phyloP scores from a whole-genome alignment of 371 early-diverging fungal genomes.

The Mucor sp. region DNA sequence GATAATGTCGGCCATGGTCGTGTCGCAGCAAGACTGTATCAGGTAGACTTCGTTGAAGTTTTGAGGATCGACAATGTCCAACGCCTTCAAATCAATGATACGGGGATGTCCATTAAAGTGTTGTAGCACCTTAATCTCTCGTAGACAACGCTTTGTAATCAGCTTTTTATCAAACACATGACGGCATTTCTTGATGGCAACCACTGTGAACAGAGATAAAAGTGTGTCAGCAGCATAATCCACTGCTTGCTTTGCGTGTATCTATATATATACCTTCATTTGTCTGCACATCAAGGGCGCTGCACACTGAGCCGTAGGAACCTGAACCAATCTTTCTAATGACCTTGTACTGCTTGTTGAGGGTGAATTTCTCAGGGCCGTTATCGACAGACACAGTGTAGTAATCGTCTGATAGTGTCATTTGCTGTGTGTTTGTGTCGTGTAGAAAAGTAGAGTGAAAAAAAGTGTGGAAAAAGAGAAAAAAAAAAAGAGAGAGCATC shows the following conservation, averaged over 20 bases:
- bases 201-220: conserved; percentile 33
- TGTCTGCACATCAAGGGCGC: conserved; percentile 37
- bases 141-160: conserved; percentile 70
- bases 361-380: conserved; percentile 56
- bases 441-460: neutral
- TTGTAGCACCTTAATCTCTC: conserved; percentile 76
- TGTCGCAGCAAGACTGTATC: conserved; percentile 82
- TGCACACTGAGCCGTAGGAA: conserved; percentile 91
- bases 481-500: neutral
- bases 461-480: neutral
- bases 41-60: conserved; percentile 74
- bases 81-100: conserved; percentile 70
- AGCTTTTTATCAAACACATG: conserved; percentile 72
- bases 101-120: conserved; percentile 81
- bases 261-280: conserved; percentile 32
- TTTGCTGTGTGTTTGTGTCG: neutral
- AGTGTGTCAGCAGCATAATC: neutral
- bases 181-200: conserved; percentile 79
- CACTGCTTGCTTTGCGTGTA: conserved; percentile 1
- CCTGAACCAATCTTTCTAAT: conserved; percentile 88
- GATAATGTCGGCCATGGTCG: conserved; percentile 91
- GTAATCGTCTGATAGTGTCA: conserved; percentile 25
- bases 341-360: conserved; percentile 72
- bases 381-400: conserved; percentile 40
- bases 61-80: conserved; percentile 68